Evolutionary conservation across 139 green algal genomes (phyloP).

Genomic region (Chlamydomonas schloesseri): DNA sequence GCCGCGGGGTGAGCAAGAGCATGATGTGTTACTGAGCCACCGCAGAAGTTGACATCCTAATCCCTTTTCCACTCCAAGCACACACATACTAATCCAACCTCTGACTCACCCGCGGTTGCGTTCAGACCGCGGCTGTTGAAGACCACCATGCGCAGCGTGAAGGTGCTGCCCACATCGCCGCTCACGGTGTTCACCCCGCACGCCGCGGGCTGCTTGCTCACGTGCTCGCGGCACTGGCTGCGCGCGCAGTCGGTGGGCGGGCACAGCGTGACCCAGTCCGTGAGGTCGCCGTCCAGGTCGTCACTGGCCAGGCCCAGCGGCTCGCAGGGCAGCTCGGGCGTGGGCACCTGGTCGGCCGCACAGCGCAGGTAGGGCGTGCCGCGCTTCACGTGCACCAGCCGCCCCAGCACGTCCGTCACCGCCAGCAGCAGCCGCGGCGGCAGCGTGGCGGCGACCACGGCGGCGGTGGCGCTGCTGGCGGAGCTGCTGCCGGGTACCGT

Average conservation of each 20-base stretch:
- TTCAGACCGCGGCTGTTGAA: not conserved
- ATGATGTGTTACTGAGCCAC: too few species aligned
- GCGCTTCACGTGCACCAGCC: not conserved
- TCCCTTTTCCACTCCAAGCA: too few species aligned
- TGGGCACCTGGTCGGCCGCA: not conserved
- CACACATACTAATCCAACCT: too few species aligned
- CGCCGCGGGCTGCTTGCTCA: conserved; percentile 21
- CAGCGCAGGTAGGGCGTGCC: not conserved
- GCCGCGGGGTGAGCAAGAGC: too few species aligned
- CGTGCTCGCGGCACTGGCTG: conserved; percentile 17
- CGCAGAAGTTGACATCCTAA: too few species aligned
- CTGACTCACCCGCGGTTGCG: not conserved
- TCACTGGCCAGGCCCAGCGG: not conserved
- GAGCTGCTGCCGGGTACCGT: too few species aligned
- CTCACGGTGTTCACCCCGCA: conserved; percentile 8
- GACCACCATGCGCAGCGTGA: not conserved
- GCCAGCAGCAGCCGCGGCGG: not conserved
- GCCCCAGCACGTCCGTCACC: not conserved
- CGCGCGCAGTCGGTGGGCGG: not conserved
- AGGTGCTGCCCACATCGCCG: not conserved
- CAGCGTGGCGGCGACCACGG: not conserved
- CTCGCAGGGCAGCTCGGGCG: conserved; percentile 6
- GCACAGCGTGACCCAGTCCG: conserved; percentile 3
- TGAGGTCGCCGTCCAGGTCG: conserved; percentile 5
- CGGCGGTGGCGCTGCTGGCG: not conserved